Percentiles rank a stretch among this genome's conserved stretches.
These are phyloP conservation scores for Alternaria arbusti DNA, from an alignment of 2,329 filamentous ascomycete species.

Conservation along the genomic window DNA sequence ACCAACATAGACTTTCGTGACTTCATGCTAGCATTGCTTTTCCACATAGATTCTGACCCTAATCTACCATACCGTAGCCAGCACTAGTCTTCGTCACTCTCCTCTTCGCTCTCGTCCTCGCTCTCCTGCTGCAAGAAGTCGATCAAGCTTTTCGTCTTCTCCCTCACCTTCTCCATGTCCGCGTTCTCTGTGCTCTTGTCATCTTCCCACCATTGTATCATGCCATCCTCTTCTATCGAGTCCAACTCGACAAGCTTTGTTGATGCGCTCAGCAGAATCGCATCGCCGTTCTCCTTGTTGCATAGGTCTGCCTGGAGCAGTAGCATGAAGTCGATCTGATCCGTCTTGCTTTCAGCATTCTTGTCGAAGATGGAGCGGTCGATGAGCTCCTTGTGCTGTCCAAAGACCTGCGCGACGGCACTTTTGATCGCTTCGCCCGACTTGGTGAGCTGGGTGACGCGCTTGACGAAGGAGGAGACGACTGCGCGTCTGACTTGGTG, in stretches of 20 bases:
- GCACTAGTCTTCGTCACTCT: slow-evolving; percentile 58
- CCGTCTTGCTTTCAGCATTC: slow-evolving; percentile 59
- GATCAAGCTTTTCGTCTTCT: slow-evolving; percentile 78
- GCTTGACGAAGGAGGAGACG: slow-evolving; percentile 82
- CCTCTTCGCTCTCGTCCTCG: slow-evolving; percentile 70
- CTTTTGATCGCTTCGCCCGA: slow-evolving; percentile 46
- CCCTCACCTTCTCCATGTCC: slow-evolving; percentile 72
- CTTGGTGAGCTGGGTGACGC: slow-evolving; percentile 73
- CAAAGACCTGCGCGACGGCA: slow-evolving; percentile 51
- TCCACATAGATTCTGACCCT: neutral
- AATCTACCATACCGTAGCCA: neutral
- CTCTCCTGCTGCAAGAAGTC: slow-evolving; percentile 80
- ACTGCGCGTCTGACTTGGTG: slow-evolving; percentile 86
- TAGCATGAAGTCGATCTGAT: slow-evolving; percentile 86
- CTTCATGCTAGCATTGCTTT: neutral
- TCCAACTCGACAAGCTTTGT: slow-evolving; percentile 88
- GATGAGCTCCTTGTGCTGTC: slow-evolving; percentile 65
- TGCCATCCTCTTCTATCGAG: slow-evolving; percentile 85
- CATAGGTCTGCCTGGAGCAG: slow-evolving; percentile 81
- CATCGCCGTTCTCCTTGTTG: slow-evolving; percentile 67
- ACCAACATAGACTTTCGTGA: neutral
- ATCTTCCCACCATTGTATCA: slow-evolving; percentile 88
- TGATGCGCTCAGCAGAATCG: slow-evolving; percentile 75
- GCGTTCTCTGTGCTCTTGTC: slow-evolving; percentile 70
- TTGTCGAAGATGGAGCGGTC: slow-evolving; percentile 66